Evolutionary conservation across 2,329 filamentous ascomycete genomes (phyloP).

Genomic region (Colletotrichum shisoi): DNA sequence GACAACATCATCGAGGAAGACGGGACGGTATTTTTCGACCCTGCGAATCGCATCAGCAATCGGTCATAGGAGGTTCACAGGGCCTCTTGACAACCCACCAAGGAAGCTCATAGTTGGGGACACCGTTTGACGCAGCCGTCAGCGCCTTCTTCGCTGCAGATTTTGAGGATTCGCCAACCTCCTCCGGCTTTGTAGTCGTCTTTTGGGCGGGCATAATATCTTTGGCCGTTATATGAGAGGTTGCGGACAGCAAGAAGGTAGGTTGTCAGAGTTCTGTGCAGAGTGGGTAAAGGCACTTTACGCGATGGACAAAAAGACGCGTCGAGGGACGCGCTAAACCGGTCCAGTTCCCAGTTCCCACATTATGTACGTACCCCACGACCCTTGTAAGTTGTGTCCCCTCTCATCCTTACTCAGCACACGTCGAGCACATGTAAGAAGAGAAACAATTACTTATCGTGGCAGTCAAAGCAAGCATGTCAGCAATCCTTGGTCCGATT

Average conservation of each 20-base stretch:
- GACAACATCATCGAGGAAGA: slow-evolving; percentile 95
- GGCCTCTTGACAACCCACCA: slow-evolving; percentile 63
- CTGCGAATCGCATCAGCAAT: slow-evolving; percentile 57
- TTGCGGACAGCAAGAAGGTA: neutral
- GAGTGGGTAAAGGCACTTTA: slow-evolving; percentile 34
- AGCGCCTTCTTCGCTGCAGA: slow-evolving; percentile 66
- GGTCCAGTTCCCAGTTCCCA: neutral
- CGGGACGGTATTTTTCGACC: slow-evolving; percentile 97
- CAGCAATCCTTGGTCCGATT: neutral
- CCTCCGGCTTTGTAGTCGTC: slow-evolving; percentile 59
- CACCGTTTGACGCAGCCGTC: slow-evolving; percentile 59
- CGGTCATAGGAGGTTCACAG: neutral
- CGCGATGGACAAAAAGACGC: slow-evolving; percentile 39
- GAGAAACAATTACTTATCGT: neutral
- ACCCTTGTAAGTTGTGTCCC: neutral
- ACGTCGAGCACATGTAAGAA: no score
- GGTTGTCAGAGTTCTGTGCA: slow-evolving; percentile 13
- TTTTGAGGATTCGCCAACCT: slow-evolving; percentile 68
- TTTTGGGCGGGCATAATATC: slow-evolving; percentile 47
- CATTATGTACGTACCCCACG: neutral
- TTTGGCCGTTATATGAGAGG: slow-evolving; percentile 4
- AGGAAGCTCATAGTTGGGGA: slow-evolving; percentile 75
- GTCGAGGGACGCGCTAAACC: slow-evolving; percentile 29
- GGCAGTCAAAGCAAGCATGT: neutral
- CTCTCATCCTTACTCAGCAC: neutral